Percentiles rank a stretch among this genome's conserved stretches.
phyloP scores from a whole-genome alignment of 139 green algal species.

The Prasinococcaceae sp. region DNA sequence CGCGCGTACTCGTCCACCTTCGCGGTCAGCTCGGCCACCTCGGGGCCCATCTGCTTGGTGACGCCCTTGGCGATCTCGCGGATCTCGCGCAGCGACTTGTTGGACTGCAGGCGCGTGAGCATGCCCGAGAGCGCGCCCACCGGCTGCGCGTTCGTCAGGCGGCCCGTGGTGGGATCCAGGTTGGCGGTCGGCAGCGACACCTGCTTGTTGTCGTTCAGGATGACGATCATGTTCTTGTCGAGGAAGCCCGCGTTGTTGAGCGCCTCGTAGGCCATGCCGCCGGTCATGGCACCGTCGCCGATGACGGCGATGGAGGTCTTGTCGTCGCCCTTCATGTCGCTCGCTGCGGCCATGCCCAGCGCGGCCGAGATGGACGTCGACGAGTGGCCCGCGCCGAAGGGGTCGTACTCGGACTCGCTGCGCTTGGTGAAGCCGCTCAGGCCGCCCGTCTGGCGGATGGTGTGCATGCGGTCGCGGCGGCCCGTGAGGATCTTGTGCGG shows the following conservation, averaged over 20 bases:
- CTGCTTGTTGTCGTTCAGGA: conserved; percentile 99
- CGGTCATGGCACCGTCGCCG: conserved; percentile 96
- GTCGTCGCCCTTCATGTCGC: conserved; percentile 67
- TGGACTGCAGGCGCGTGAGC: conserved; percentile 76
- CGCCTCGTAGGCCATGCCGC: conserved; percentile 97
- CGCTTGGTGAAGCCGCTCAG: conserved; percentile 95
- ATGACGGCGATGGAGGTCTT: conserved; percentile 84
- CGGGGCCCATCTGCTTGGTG: conserved; percentile 88
- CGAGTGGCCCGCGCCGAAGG: conserved; percentile 92
- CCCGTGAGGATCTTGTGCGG: conserved; percentile 98
- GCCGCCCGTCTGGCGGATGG: conserved; percentile 78
- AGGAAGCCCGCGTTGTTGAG: conserved; percentile 99
- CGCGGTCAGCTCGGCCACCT: conserved; percentile 71
- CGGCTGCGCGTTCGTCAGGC: no score
- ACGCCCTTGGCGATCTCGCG: conserved; percentile 91
- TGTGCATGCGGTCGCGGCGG: conserved; percentile 67
- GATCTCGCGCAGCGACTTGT: conserved; percentile 81
- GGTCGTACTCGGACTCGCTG: conserved; percentile 83
- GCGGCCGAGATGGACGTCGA: conserved; percentile 88
- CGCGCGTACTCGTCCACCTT: conserved; percentile 99
- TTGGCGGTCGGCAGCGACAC: conserved; percentile 91
- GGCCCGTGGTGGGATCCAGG: conserved; percentile 60
- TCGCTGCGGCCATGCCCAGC: conserved; percentile 89
- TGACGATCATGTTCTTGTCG: conserved; percentile 99
- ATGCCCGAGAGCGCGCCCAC: conserved; percentile 83